Evolutionary conservation across 1,139 yeast species (phyloP), one percentile per base, ranked within the genome.

Genomic region (Kodamaea anthophila): DNA sequence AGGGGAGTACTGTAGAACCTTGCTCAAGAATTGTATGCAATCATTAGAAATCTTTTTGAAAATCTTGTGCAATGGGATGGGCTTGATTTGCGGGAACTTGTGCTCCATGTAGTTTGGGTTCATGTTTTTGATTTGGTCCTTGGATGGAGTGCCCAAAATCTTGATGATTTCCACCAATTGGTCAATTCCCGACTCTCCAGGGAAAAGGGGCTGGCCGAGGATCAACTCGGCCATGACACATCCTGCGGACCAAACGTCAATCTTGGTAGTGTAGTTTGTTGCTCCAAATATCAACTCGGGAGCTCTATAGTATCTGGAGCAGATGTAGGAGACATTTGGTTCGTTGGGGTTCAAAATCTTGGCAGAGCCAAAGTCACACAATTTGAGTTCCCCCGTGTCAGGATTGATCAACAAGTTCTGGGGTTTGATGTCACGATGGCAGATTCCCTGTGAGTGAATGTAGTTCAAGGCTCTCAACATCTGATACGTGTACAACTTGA

Each of bases 361-460:
- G 18, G 98, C 98, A n/a, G 93, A 78, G n/a, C 98, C 98, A 56
- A 91, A 91, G 60, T 91, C 98, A 59, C 98, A 91, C 30, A 91
- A 73, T 58, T 91, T 91, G 43, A 93, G 70, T 34, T 82, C 74
- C 9, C 94, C 94, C 7, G 80, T 70, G 28, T 74, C 70, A 15
- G 96, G 95, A 55, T 91, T 91, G 40, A 91, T 82, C 47, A 91
- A 67, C 38, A 91, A 68, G 58, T 91, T 91, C 51, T 93, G 97
- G 3, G 98, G 98, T 55, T 91, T 91, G 46, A 91, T 91, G 59
- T 91, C 98, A 53, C 98, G 77, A 58, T 91, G 98, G 58, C 98
- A 91, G 43, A 93, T 91, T 15, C 94, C 94, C 44, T 75, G 75
- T 9, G 85, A 72, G 55, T 93, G 99, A 46, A 93, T 79, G 58